Evolutionary conservation across 352 stramenopile species (phyloP).

Genomic region (Pythium biforme): DNA sequence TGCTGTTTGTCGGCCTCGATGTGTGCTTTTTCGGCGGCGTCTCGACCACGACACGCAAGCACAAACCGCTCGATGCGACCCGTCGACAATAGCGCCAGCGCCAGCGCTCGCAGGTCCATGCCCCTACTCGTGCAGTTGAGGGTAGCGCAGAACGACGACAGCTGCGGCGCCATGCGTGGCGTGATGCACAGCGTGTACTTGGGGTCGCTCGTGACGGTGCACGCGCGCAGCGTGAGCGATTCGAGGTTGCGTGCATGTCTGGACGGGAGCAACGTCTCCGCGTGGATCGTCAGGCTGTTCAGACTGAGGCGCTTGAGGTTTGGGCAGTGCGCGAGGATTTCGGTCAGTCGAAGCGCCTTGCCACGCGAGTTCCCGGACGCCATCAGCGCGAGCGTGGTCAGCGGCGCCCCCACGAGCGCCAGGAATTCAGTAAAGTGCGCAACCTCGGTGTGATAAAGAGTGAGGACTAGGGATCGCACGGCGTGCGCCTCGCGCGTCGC

Average conservation of each 20-base stretch:
- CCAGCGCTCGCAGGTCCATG: neutral
- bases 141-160: neutral
- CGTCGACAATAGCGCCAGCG: neutral
- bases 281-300: neutral
- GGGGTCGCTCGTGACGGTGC: neutral
- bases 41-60: neutral
- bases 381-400: neutral
- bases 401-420: neutral
- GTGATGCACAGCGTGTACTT: neutral
- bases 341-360: neutral
- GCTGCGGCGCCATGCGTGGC: neutral
- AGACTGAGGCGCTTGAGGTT: neutral
- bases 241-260: neutral
- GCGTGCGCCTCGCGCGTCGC: neutral
- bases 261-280: neutral
- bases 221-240: neutral
- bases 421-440: neutral
- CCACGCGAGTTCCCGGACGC: too few species aligned
- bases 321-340: neutral
- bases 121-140: neutral
- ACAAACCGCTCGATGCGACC: neutral
- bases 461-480: neutral
- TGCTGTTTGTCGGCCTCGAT: too few species aligned
- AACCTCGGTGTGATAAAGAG: neutral
- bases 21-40: too few species aligned